Percentiles rank a stretch among this genome's conserved stretches.
Evolutionary conservation across 139 green algal genomes (phyloP).

Genomic region (Chlamydomonas applanata): DNA sequence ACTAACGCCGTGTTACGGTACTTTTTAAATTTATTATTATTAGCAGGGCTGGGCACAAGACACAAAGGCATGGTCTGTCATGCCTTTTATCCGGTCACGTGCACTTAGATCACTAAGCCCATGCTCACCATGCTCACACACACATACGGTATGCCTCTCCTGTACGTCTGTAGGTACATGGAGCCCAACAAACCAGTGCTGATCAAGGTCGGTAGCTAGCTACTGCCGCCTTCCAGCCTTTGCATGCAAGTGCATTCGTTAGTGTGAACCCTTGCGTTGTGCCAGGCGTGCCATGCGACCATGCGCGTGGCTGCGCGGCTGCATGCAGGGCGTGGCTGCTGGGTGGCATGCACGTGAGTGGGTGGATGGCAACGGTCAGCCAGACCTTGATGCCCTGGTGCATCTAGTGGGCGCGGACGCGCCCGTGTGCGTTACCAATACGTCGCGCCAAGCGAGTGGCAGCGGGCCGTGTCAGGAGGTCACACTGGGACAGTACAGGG

Average conservation of each 20-base stretch:
- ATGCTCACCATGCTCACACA: no score
- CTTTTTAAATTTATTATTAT: no score
- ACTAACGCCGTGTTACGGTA: no score
- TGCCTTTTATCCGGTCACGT: no score
- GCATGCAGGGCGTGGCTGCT: slow-evolving; percentile 31
- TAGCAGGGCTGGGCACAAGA: no score
- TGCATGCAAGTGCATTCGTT: neutral
- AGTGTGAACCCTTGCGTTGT: neutral
- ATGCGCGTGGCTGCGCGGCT: neutral
- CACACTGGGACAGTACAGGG: slow-evolving; percentile 45
- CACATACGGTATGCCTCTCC: no score
- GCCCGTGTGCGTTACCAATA: slow-evolving; percentile 47
- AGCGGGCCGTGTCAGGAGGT: slow-evolving; percentile 38
- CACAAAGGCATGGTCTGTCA: no score
- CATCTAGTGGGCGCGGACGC: slow-evolving; percentile 36
- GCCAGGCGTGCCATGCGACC: neutral
- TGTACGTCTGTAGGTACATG: no score
- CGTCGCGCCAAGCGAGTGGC: slow-evolving; percentile 36
- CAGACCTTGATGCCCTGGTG: slow-evolving; percentile 36
- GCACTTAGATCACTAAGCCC: no score
- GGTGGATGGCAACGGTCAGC: slow-evolving; percentile 24
- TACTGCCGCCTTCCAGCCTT: neutral
- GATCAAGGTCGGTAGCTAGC: slow-evolving; percentile 38
- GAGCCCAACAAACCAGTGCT: slow-evolving; percentile 64
- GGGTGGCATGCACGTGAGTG: slow-evolving; percentile 54